Percentiles rank a stretch among this genome's conserved stretches.
Evolutionary conservation across 768 basidiomycete genomes (phyloP).

Genomic region (Hemileccinum impolitum): DNA sequence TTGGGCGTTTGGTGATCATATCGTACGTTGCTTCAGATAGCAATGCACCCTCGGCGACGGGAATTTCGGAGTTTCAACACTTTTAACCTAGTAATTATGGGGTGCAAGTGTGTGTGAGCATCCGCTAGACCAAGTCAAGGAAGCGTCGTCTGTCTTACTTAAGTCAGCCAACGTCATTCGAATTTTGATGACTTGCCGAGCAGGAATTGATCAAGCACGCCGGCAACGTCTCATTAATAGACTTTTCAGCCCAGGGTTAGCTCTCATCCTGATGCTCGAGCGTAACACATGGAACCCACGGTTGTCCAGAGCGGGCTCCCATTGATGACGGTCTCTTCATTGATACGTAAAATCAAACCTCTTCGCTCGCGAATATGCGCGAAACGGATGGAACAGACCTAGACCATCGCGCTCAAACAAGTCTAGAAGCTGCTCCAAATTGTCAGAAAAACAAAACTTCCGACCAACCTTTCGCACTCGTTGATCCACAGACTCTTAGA

Average conservation of each 20-base stretch:
- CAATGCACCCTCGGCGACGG: slow-evolving; percentile 6
- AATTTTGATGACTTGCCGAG: slow-evolving; percentile 18
- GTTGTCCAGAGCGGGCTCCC: neutral
- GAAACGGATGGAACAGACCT: neutral
- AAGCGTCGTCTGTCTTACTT: neutral
- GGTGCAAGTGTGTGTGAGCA: slow-evolving; percentile 1
- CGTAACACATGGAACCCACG: slow-evolving; percentile 10
- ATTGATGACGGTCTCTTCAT: neutral
- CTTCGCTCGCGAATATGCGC: neutral
- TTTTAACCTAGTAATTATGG: slow-evolving; percentile 22
- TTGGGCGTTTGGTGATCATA: slow-evolving; percentile 15
- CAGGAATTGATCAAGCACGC: slow-evolving; percentile 3
- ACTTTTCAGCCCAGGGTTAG: neutral
- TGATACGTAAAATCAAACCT: slow-evolving; percentile 6
- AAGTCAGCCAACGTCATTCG: slow-evolving; percentile 12
- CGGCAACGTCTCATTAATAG: slow-evolving; percentile 4
- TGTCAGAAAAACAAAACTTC: neutral
- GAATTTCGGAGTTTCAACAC: slow-evolving; percentile 12
- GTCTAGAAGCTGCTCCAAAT: neutral
- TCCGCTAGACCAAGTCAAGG: too few relatives aligned
- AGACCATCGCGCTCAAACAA: neutral
- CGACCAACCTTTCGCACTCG: slow-evolving; percentile 6
- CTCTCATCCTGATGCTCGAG: neutral
- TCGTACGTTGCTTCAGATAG: slow-evolving; percentile 10
- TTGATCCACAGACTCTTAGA: slow-evolving; percentile 2